These are phyloP conservation scores for Aspergillus sparsus DNA, from an alignment of 495 filamentous ascomycete species.

Conservation along the genomic window DNA sequence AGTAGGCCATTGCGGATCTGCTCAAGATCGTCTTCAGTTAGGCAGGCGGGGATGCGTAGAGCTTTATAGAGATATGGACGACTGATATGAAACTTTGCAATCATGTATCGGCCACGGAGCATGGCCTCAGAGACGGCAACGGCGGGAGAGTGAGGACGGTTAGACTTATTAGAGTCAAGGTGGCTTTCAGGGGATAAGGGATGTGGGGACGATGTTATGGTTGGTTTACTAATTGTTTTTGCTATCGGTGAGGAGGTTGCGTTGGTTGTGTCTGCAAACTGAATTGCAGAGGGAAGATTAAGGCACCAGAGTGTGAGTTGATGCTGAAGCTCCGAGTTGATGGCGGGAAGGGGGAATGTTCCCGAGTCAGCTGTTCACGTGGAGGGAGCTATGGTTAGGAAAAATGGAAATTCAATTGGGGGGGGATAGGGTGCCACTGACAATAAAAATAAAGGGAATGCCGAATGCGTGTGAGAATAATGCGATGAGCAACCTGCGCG, in stretches of 20 bases:
- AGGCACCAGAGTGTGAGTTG: slow-evolving; percentile 51
- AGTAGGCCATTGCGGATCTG: slow-evolving; percentile 45
- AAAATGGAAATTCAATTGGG: slow-evolving; percentile 2
- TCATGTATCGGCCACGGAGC: slow-evolving; percentile 47
- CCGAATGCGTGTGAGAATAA: slow-evolving; percentile 50
- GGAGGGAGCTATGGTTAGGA: neutral
- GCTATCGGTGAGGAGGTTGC: slow-evolving; percentile 24
- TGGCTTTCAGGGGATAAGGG: slow-evolving; percentile 15
- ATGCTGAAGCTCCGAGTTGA: slow-evolving; percentile 48
- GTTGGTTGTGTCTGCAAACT: slow-evolving; percentile 36
- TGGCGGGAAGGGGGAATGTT: slow-evolving; percentile 46
- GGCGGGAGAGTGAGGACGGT: slow-evolving; percentile 39
- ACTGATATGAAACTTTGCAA: slow-evolving; percentile 52
- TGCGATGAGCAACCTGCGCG: slow-evolving; percentile 51
- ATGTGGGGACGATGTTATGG: slow-evolving; percentile 30
- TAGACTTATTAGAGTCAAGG: slow-evolving; percentile 20
- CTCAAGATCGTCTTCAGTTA: slow-evolving; percentile 48
- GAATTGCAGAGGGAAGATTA: slow-evolving; percentile 45
- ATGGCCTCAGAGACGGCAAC: slow-evolving; percentile 49
- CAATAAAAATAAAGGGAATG: slow-evolving; percentile 53
- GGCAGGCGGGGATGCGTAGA: slow-evolving; percentile 38
- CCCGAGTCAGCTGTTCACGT: slow-evolving; percentile 41
- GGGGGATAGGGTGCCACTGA: slow-evolving; percentile 22
- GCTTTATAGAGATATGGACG: slow-evolving; percentile 53
- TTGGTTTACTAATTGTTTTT: slow-evolving; percentile 27